Percentiles rank a stretch among this genome's conserved stretches.
phyloP scores from a whole-genome alignment of 1,139 yeast species.

The Hyphopichia buzzinii region DNA sequence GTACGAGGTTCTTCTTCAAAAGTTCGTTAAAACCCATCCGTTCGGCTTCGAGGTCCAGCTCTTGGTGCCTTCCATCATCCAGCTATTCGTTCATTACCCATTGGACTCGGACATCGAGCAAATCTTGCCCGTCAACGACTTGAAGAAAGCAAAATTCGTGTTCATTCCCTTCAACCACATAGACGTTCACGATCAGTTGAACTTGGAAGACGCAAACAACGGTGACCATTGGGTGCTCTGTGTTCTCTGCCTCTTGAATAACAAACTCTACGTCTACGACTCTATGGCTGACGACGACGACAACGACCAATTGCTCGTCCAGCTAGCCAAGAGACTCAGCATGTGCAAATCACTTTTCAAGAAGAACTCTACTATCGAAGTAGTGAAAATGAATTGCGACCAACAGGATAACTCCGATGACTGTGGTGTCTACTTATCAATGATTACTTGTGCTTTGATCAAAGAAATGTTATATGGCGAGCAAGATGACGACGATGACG shows the following conservation, averaged over 20 bases:
- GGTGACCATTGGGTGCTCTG: conserved; percentile 50
- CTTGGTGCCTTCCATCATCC: conserved; percentile 39
- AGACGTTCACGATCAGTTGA: conserved; percentile 26
- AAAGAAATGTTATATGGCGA: conserved; percentile 18
- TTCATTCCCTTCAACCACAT: conserved; percentile 42
- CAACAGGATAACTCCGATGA: conserved; percentile 48
- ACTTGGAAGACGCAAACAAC: conserved; percentile 30
- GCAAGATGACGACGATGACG: conserved; percentile 6
- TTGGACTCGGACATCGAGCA: conserved; percentile 22
- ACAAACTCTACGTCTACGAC: conserved; percentile 36
- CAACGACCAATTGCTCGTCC: conserved; percentile 18
- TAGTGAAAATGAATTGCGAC: conserved; percentile 32
- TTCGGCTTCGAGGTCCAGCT: conserved; percentile 29
- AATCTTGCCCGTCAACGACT: conserved; percentile 32
- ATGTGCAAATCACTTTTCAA: conserved; percentile 5
- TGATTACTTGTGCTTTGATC: conserved; percentile 38
- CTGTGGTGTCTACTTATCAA: conserved; percentile 44
- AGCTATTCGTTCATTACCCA: conserved; percentile 39
- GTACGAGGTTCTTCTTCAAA: conserved; percentile 49
- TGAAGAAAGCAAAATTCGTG: conserved; percentile 31
- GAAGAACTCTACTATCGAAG: conserved; percentile 15
- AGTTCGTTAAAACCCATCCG: conserved; percentile 12
- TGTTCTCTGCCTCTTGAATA: conserved; percentile 29
- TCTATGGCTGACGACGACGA: conserved; percentile 32
- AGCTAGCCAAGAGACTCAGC: conserved; percentile 23